Percentiles rank a stretch among this genome's conserved stretches.
phyloP scores from a whole-genome alignment of 129 eudicot species.

The Calendula officinalis region DNA sequence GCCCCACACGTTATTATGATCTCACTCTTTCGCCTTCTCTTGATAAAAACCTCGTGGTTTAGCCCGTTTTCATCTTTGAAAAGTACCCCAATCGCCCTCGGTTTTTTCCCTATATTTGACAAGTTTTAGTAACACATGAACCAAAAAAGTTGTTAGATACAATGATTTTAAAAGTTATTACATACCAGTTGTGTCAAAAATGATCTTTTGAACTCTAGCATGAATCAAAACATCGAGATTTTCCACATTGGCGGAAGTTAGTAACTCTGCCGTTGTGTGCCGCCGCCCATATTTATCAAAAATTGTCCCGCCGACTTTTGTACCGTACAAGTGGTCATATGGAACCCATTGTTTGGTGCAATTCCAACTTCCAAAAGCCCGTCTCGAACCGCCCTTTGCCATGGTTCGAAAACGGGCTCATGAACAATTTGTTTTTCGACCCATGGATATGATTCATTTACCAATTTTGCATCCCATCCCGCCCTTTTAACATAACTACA shows the following conservation, averaged over 20 bases:
- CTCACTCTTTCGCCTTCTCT: slow-evolving; percentile 56
- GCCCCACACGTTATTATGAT: slow-evolving; percentile 75
- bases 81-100: slow-evolving; percentile 73
- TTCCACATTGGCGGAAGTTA: slow-evolving; percentile 51
- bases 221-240: slow-evolving; percentile 67
- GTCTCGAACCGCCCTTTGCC: slow-evolving; percentile 77
- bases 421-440: slow-evolving; percentile 83
- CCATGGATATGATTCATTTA: slow-evolving; percentile 91
- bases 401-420: slow-evolving; percentile 56
- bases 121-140: neutral
- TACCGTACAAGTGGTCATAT: slow-evolving; percentile 83
- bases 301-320: slow-evolving; percentile 93
- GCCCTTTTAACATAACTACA: slow-evolving; percentile 55
- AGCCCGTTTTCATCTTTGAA: slow-evolving; percentile 81
- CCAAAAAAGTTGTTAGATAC: too few species aligned
- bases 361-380: slow-evolving; percentile 73
- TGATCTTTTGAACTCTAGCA: slow-evolving; percentile 75
- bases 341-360: slow-evolving; percentile 88
- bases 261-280: slow-evolving; percentile 82
- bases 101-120: slow-evolving; percentile 46
- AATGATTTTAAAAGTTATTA: too few species aligned
- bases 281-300: slow-evolving; percentile 82
- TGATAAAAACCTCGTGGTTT: slow-evolving; percentile 55
- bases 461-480: slow-evolving; percentile 86
- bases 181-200: slow-evolving; percentile 70